A percentile compares a stretch with the other conserved stretches of the same genome.
These are phyloP conservation scores for Cladosporium cucumerinum DNA, from an alignment of 2,329 filamentous ascomycete genomes.

Conservation along the genomic window DNA sequence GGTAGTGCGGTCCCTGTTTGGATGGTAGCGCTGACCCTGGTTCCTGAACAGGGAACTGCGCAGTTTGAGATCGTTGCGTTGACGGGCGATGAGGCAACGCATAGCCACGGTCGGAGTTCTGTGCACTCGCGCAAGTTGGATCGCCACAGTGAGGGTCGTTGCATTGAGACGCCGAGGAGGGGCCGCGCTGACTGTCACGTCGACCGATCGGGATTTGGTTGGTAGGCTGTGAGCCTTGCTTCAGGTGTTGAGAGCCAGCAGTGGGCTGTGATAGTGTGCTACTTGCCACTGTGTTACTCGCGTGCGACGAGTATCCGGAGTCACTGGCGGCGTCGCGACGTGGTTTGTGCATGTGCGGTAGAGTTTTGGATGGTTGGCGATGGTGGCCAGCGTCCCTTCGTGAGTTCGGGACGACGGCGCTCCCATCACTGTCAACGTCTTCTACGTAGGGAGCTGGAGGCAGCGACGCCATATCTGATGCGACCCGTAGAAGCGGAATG, in stretches of 20 bases:
- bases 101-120: constrained; percentile 26
- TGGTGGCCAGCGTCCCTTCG: constrained; percentile 47
- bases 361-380: constrained; percentile 44
- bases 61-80: constrained; percentile 16
- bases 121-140: constrained; percentile 31
- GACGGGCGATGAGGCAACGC: constrained; percentile 20
- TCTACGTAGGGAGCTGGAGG: constrained; percentile 31
- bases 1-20: constrained; percentile 19
- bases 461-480: constrained; percentile 15
- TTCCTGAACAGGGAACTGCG: constrained; percentile 21
- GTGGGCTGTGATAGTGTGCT: background rate
- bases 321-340: constrained; percentile 53
- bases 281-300: constrained; percentile 18
- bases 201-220: constrained; percentile 25
- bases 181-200: constrained; percentile 21
- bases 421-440: constrained; percentile 43
- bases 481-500: background rate
- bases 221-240: background rate
- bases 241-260: background rate
- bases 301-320: constrained; percentile 57
- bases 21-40: constrained; percentile 18
- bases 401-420: constrained; percentile 44
- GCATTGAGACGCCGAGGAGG: constrained; percentile 39
- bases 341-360: constrained; percentile 18
- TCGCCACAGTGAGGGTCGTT: constrained; percentile 47